These are phyloP conservation scores for Colletotrichum shisoi DNA, from an alignment of 2,329 filamentous ascomycete species.

Conservation along the genomic window DNA sequence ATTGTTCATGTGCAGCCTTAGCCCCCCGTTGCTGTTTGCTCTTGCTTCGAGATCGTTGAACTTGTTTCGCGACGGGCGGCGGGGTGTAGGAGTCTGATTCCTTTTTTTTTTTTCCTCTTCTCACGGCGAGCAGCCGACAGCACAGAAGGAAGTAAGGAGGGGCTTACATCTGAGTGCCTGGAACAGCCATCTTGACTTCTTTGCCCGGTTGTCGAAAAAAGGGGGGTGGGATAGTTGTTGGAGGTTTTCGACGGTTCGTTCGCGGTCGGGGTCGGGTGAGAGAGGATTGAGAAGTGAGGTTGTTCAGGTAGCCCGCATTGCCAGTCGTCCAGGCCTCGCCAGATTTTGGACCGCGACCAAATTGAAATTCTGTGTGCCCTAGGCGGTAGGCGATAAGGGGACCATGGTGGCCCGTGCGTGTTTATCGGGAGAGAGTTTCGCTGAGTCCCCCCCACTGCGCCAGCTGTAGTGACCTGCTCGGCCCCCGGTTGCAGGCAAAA, in stretches of 20 bases:
- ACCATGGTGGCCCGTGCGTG: slow-evolving; percentile 30
- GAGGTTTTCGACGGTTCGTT: slow-evolving; percentile 49
- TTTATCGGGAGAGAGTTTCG: background rate
- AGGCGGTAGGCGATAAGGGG: slow-evolving; percentile 16
- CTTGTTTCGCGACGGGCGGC: slow-evolving; percentile 15
- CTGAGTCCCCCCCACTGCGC: slow-evolving; percentile 2
- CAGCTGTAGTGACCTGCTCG: slow-evolving; percentile 15
- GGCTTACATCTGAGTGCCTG: slow-evolving; percentile 69
- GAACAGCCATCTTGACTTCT: slow-evolving; percentile 65
- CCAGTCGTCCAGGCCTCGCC: slow-evolving; percentile 17
- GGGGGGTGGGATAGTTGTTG: slow-evolving; percentile 44
- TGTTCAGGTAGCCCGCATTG: slow-evolving; percentile 27
- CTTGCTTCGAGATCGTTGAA: slow-evolving; percentile 11
- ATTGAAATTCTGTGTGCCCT: slow-evolving; percentile 26
- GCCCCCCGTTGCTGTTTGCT: background rate
- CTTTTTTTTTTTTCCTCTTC: background rate
- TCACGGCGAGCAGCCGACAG: background rate
- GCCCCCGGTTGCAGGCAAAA: too few species aligned
- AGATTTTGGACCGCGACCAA: slow-evolving; percentile 13
- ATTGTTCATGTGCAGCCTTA: background rate
- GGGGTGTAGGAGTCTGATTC: background rate
- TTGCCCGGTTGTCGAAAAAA: slow-evolving; percentile 41
- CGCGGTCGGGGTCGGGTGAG: slow-evolving; percentile 43
- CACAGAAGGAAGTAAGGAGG: slow-evolving; percentile 40
- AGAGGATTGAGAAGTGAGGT: slow-evolving; percentile 34